phyloP scores from a whole-genome alignment of 2,329 filamentous ascomycete genomes.

The Aspergillus pseudotamarii region DNA sequence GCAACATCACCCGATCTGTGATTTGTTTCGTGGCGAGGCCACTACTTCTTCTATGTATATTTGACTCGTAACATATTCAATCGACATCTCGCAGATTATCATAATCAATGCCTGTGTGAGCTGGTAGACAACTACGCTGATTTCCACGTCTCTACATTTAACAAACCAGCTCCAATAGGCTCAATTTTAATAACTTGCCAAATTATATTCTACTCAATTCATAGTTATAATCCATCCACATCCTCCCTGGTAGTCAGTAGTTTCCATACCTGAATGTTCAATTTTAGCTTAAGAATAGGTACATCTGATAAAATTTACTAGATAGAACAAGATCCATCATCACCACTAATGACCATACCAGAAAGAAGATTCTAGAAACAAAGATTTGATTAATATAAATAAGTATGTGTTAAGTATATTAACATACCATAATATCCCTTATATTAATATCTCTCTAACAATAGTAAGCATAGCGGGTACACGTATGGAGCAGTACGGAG shows the following conservation, averaged over 20 bases:
- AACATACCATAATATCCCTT: background rate
- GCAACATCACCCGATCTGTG: background rate
- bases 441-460: background rate
- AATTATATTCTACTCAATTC: no score
- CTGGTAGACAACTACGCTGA: no score
- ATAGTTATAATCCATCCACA: no score
- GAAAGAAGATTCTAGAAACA: no score
- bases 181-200: background rate
- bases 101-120: background rate
- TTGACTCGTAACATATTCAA: constrained; percentile 2
- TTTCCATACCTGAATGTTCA: background rate
- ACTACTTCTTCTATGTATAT: constrained; percentile 3
- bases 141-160: no score
- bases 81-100: background rate
- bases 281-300: background rate
- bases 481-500: no score
- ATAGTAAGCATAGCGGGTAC: background rate
- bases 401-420: background rate
- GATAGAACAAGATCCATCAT: background rate
- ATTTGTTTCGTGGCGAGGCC: background rate
- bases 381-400: background rate
- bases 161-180: background rate
- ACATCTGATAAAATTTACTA: background rate
- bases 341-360: background rate
- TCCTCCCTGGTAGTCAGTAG: no score